Base-by-base conservation (phyloP, 2,329 filamentous ascomycete species). In the Pseudogymnoascus sp. region DNA sequence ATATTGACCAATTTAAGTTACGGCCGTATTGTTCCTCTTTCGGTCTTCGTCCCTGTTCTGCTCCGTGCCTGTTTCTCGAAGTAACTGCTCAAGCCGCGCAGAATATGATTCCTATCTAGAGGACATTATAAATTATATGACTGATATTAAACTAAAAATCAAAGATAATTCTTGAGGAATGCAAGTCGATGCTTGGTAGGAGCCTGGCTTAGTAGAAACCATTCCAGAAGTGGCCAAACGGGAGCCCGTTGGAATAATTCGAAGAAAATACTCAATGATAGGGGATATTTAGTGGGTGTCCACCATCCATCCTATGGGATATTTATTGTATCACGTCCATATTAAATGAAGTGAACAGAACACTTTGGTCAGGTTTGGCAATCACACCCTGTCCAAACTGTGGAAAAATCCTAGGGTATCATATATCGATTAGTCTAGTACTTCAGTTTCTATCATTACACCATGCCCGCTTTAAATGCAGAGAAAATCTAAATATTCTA, bases 401-500 rank as follows among this genome's bases (percentile, higher is more conserved):
- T 35, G 57, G 22, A 5, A 11, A 25, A 22, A 60, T 61, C 30
- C 36, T 18, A 20, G 57, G 41, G 41, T 50, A 61, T 47, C 60
- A 60, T 58, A 20, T 61, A 35, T 61, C 22, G 47, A 58, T 25
- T 53, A 59, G 35, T 41, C 35, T 37, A 37, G 30, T 28, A 43
- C 47, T 15, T 53, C 28, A 2, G 28, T 53, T 53, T 53, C 28
- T 53, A 53, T 53, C 47, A 33, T 53, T 53, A 53, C 28, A 53
- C 47, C 5, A 53, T 53, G 47, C 47, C 47, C 47, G 28, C 47
- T 53, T 15, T 20, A 53, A 53, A 53, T 53, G 47, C 47, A 33
- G 47, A 53, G 47, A 14, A 53, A 53, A 18, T 5, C 28, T 25
- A 9, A 58, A 59, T 57, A 60, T 33, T 62, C 68, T 72, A 85